Base-by-base conservation (phyloP, 2,329 filamentous ascomycete genomes). In the Raffaelea deltoideospora region DNA sequence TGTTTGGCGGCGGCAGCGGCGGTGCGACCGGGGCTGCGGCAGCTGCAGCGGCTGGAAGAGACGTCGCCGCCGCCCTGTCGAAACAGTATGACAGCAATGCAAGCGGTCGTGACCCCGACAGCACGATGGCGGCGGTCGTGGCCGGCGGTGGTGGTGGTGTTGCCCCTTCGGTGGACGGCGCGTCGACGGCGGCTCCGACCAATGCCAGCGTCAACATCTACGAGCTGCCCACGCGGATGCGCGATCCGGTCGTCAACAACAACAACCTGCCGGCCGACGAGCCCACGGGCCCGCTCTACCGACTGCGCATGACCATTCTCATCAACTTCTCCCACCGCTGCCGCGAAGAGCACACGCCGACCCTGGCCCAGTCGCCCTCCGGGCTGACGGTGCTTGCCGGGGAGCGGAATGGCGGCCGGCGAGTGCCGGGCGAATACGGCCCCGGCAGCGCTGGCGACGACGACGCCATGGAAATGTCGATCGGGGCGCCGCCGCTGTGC, bases 281-380 rank as follows among this genome's bases (percentile, higher is more conserved):
- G 34, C 41, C 42, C n/a, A 43, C 40, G 1, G 37, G 38, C 1
- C 29, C 38, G 1, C 26, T 41, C 10, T 34, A 44, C 27, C 35
- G 24, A 10, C 23, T 41, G 22, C 40, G 41, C 10, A 44, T 44
- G 42, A 19, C 2, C 13, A 43, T 44, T 18, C 31, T 44, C 3
- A n/a, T 14, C 22, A 38, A 43, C 33, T 44, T 44, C 37, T 40
- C 35, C 8, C 10, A 9, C 4, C 40, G 37, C 21, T 44, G 42
- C 20, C 38, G 34, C 17, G 26, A 31, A 7, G 35, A 30, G 4
- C 21, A 33, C 38, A 36, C 32, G 29, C 6, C 11, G 31, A n/a
- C n/a, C n/a, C n/a, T n/a, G n/a, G n/a, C n/a, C n/a, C n/a, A n/a
- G n/a, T n/a, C n/a, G n/a, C n/a, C n/a, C n/a, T n/a, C n/a, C n/a